Conservation (phyloP, 306 rosid genomes). For the Benincasa hispida region DNA sequence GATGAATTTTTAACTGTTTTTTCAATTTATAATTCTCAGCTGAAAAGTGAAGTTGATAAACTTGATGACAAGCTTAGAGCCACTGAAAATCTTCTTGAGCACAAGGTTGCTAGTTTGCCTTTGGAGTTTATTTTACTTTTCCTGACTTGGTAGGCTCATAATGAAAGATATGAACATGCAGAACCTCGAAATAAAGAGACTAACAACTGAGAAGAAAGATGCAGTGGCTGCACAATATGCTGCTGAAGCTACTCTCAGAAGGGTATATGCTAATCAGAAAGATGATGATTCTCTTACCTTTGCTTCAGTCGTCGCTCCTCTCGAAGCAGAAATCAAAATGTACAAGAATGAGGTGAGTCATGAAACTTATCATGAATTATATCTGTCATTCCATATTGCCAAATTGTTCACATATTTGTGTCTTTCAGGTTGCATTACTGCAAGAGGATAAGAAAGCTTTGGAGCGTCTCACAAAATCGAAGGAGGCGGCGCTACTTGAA, state of each 20-base stretch:
- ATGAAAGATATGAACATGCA: conserved; percentile 17
- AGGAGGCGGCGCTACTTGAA: conserved; percentile 77
- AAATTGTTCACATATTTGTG: background rate
- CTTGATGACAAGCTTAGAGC: conserved; percentile 39
- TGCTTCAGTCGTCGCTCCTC: conserved; percentile 67
- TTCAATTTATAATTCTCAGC: conserved; percentile 29
- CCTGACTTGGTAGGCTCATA: background rate
- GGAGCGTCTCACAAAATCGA: conserved; percentile 72
- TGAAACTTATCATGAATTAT: background rate
- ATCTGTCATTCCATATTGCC: background rate
- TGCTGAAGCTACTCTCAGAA: conserved; percentile 78
- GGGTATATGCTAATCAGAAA: conserved; percentile 49
- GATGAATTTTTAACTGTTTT: background rate
- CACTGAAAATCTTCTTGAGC: conserved; percentile 41
- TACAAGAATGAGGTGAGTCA: conserved; percentile 57
- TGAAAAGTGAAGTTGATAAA: conserved; percentile 36
- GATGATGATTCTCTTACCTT: conserved; percentile 56
- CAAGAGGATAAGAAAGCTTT: conserved; percentile 87
- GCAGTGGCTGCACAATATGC: conserved; percentile 86
- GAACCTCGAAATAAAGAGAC: conserved; percentile 75
- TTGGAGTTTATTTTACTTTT: background rate
- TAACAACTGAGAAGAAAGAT: conserved; percentile 57
- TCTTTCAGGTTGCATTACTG: conserved; percentile 42
- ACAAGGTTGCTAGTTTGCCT: conserved; percentile 39
- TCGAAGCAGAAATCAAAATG: conserved; percentile 84